Conservation (phyloP, 106 monocot genomes). For the Alisma plantagoaquatica region DNA sequence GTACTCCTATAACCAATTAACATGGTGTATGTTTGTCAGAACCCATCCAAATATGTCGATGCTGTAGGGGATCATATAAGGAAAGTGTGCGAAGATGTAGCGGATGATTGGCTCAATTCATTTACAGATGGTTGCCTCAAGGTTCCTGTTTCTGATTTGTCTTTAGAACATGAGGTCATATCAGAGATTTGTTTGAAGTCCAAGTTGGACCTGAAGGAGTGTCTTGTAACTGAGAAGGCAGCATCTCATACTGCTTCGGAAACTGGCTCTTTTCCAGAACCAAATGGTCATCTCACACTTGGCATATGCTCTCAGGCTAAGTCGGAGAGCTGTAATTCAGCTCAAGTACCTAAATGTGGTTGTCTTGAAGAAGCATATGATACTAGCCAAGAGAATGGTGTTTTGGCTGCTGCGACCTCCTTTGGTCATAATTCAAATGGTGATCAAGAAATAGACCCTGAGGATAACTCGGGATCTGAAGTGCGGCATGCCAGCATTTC, state of each 20-base stretch:
- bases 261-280: background rate
- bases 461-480: no score
- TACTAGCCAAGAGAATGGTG: no score
- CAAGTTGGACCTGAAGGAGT: background rate
- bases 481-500: no score
- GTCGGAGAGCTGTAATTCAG: background rate
- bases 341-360: background rate
- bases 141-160: conserved; percentile 8
- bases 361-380: background rate
- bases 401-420: no score
- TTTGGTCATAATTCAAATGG: no score
- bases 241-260: background rate
- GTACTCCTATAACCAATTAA: background rate
- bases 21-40: conserved; percentile 11
- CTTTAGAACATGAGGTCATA: conserved; percentile 8
- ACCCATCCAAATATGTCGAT: conserved; percentile 18
- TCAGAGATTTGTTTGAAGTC: conserved; percentile 8
- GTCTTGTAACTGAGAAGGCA: background rate
- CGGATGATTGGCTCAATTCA: conserved; percentile 16
- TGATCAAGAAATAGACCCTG: no score
- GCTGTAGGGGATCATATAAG: conserved; percentile 12
- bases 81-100: conserved; percentile 22
- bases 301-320: background rate
- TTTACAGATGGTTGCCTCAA: background rate
- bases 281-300: background rate